Evolutionary conservation across 768 basidiomycete genomes (phyloP).

Genomic region (Sarcomyxa edulis): DNA sequence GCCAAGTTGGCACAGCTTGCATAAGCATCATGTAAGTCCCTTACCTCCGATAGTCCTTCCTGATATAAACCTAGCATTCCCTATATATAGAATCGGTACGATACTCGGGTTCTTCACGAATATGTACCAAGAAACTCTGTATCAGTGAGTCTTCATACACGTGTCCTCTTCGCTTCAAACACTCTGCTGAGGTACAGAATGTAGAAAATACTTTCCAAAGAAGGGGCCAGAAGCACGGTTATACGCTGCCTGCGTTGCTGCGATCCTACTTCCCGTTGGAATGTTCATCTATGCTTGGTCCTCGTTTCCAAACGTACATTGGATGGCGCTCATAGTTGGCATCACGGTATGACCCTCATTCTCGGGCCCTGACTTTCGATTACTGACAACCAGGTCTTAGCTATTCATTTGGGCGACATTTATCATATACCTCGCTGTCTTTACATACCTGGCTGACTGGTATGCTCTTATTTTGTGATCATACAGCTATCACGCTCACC

Average conservation of each 20-base stretch:
- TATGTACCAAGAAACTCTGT: slow-evolving; percentile 39
- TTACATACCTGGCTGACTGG: slow-evolving; percentile 57
- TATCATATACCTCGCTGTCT: slow-evolving; percentile 50
- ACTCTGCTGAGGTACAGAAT: not conserved
- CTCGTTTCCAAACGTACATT: slow-evolving; percentile 42
- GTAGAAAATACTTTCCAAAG: slow-evolving; percentile 19
- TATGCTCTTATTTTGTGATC: slow-evolving; percentile 18
- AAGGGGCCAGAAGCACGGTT: slow-evolving; percentile 47
- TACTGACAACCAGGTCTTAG: too few species aligned
- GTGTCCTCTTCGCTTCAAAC: not conserved
- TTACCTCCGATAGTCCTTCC: not conserved
- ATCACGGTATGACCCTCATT: slow-evolving; percentile 26
- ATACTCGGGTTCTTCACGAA: slow-evolving; percentile 37
- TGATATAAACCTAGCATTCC: not conserved
- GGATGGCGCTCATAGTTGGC: slow-evolving; percentile 51
- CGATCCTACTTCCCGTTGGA: slow-evolving; percentile 42
- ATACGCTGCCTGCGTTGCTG: slow-evolving; percentile 42
- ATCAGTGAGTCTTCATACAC: slow-evolving; percentile 35
- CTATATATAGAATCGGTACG: slow-evolving; percentile 34
- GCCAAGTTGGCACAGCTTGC: slow-evolving; percentile 47
- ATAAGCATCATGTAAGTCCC: slow-evolving; percentile 34
- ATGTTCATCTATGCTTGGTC: slow-evolving; percentile 72
- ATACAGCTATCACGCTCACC: not conserved
- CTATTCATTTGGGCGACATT: slow-evolving; percentile 38
- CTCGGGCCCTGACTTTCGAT: not conserved